Evolutionary conservation across 1,284 basidiomycete species (phyloP), one percentile per base, ranked within the genome.

Genomic region (Cutaneotrichosporon spelunceum): DNA sequence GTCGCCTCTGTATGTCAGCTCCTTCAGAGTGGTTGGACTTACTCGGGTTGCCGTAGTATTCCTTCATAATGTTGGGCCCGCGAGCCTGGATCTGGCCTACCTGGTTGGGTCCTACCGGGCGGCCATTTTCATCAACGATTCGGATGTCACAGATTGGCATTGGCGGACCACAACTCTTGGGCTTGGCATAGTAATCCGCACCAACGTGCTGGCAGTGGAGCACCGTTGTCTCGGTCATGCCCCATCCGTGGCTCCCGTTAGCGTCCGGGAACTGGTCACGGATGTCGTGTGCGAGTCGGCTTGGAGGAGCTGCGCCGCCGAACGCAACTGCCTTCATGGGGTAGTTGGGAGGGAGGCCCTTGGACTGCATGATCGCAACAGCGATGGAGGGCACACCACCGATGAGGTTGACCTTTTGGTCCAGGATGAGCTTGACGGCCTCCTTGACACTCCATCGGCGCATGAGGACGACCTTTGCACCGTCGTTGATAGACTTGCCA

Each of bases 171-270:
- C 56, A 49, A 24, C 54, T 54, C 45, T 56, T 59, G 29, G 63
- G 60, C 36, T 56, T 53, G n/a, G 23, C 60, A 13, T 73, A 26
- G 59, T 76, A 78, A 57, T 78, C 76, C 23, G 48, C 27, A 2
- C 76, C 74, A 4, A 68, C 68, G 24, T 73, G 61, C 0, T 68
- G 66, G 49, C 69, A 72, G 27, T 73, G 70, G 60, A 72, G 70
- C 1, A 75, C 76, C 33, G 76, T 78, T 7, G 73, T 76, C 66
- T 78, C 76, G 2, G 73, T 75, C 69, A 78, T 64, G 4, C 76
- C 76, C 58, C 76, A 78, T 0, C 72, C 75, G 49, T 75, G 72
- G 21, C 29, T 10, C 27, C 26, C 48, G 21, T n/a, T 11, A 13
- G 39, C 57, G 19, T 26, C 21, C 1, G 76, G 76, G 68, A 70